These are phyloP conservation scores for Steccherinum ochraceum DNA, from an alignment of 768 basidiomycete species.

Conservation along the genomic window DNA sequence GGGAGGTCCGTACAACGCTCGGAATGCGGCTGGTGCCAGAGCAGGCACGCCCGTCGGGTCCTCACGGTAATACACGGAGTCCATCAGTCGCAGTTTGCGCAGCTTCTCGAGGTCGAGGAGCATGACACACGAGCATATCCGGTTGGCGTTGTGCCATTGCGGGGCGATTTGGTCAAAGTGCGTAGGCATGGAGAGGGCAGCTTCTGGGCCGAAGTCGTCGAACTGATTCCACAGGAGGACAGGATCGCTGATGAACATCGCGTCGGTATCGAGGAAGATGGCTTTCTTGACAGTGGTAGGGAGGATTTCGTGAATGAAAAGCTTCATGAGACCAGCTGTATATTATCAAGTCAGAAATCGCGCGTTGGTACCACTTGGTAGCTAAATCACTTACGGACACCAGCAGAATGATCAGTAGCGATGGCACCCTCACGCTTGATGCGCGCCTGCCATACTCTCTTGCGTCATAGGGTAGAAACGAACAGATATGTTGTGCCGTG, in stretches of 20 bases:
- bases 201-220: constrained; percentile 23
- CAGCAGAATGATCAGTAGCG: constrained; percentile 40
- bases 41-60: constrained; percentile 19
- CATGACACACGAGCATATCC: constrained; percentile 48
- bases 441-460: constrained; percentile 36
- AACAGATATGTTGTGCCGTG: constrained; percentile 30
- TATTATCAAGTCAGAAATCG: not conserved
- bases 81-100: constrained; percentile 39
- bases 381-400: constrained; percentile 32
- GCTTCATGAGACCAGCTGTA: constrained; percentile 45
- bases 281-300: constrained; percentile 35
- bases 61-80: constrained; percentile 34
- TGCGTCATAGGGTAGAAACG: constrained; percentile 36
- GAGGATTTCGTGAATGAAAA: constrained; percentile 46
- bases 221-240: constrained; percentile 40
- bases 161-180: constrained; percentile 35
- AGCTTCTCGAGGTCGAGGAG: constrained; percentile 42
- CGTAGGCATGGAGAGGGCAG: constrained; percentile 37
- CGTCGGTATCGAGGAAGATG: constrained; percentile 49
- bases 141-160: constrained; percentile 40
- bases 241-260: constrained; percentile 43
- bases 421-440: constrained; percentile 41
- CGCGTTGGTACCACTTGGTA: not conserved
- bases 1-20: constrained; percentile 36
- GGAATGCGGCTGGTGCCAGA: constrained; percentile 36